phyloP scores from a whole-genome alignment of 2,329 filamentous ascomycete species.

The Trichoderma afroharzianum region DNA sequence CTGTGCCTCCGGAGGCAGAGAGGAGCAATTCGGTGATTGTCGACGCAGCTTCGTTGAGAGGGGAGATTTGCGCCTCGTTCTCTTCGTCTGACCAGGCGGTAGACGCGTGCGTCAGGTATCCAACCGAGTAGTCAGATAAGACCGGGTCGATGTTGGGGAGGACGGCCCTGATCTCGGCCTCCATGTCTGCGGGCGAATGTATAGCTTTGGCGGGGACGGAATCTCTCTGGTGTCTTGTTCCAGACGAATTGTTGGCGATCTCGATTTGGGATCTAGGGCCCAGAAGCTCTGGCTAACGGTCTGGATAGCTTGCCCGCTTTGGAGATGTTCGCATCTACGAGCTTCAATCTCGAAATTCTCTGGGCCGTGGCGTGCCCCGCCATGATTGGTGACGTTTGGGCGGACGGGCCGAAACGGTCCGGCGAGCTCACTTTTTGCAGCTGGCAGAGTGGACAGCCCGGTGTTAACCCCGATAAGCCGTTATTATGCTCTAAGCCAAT shows the following conservation, averaged over 20 bases:
- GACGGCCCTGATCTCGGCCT: constrained; percentile 78
- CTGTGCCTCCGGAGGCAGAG: constrained; percentile 85
- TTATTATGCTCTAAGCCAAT: background rate
- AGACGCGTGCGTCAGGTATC: constrained; percentile 91
- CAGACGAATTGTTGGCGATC: background rate
- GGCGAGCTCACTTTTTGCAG: background rate
- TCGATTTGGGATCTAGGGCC: background rate
- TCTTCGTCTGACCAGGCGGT: constrained; percentile 73
- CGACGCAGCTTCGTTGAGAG: constrained; percentile 77
- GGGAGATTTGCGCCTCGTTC: constrained; percentile 66
- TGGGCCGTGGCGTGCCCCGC: constrained; percentile 4
- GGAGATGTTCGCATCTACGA: background rate
- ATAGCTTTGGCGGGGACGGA: background rate
- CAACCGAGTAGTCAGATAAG: constrained; percentile 87
- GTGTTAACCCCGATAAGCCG: background rate
- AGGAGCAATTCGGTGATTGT: constrained; percentile 84
- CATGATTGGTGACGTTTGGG: constrained; percentile 1
- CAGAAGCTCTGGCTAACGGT: background rate
- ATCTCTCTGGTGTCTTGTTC: background rate
- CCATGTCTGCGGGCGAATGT: constrained; percentile 56
- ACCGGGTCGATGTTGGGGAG: constrained; percentile 85
- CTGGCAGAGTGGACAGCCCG: background rate
- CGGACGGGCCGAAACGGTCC: constrained; percentile 8
- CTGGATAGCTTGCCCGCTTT: background rate
- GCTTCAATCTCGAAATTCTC: constrained; percentile 11